Base-by-base conservation (phyloP, 169 alveolate species). In the Blepharisma undulans region DNA sequence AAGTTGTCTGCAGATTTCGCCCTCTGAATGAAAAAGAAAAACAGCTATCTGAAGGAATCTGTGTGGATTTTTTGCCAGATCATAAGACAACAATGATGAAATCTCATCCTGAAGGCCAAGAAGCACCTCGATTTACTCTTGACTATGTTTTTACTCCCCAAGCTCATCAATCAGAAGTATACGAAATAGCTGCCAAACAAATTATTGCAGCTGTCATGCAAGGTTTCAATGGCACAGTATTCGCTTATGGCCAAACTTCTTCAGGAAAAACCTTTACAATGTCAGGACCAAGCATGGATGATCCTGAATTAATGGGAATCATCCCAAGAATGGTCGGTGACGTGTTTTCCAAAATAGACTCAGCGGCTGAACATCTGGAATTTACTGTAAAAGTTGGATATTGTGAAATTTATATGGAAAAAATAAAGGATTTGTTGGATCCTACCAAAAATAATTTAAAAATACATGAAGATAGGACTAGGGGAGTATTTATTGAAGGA, bases 351-450 rank as follows among this genome's bases (percentile, higher is more conserved):
- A 93, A 98, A 81, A 96, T 95, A 97, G 96, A 96, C 25, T 92
- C 92, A 72, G 93, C 97, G 27, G 94, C 93, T 30, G 96, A 93
- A 66, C 91, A 95, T 89, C 88, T 94, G 30, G 98, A 97, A 88
- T 98, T 95, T 89, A 94, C 92, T 81, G 96, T 97, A 7, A 95
- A 96, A 79, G 97, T 96, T 25, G 93, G 97, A 36, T 95, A 96
- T 88, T 94, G 95, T 60, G 99, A 98, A 90, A 96, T 98, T 19
- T 97, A 96, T 89, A 95, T 96, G 95, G 99, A 98, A 85, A 96
- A 97, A 85, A 95, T 98, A 19, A 94, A 94, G 88, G 98, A 97
- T 91, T 92, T 92, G 92, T 30, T 96, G 48, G 96, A 97, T 30
- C 93, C 96, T 5, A 88, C 94, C 12, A 97, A 95, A 86, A 88